Conservation (phyloP, 2,329 filamentous ascomycete genomes). For the Calonectria montana region DNA sequence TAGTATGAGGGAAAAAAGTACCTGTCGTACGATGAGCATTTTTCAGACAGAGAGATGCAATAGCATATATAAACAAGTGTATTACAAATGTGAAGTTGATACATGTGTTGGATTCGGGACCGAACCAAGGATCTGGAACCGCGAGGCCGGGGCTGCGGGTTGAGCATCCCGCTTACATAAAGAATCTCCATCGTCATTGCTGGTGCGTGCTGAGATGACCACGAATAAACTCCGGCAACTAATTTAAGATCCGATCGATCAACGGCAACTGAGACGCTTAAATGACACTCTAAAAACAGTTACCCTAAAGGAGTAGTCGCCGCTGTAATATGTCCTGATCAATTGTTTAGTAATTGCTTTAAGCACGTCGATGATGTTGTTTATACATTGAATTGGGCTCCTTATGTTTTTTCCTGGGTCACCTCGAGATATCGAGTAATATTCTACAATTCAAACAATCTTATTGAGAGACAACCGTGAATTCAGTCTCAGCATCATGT, state of each 20-base stretch:
- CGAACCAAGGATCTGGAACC: not conserved
- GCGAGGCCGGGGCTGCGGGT: not conserved
- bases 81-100: not conserved
- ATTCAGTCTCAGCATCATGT: not conserved
- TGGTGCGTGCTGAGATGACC: not conserved
- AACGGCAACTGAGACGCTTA: not conserved
- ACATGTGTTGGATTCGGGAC: not conserved
- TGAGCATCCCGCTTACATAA: not conserved
- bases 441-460: not conserved
- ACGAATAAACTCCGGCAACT: not conserved
- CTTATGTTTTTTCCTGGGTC: not conserved
- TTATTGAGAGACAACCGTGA: not conserved
- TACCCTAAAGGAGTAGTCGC: not conserved
- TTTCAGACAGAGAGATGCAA: not conserved
- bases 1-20: not conserved
- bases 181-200: not conserved
- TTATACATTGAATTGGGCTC: not conserved
- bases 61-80: not conserved
- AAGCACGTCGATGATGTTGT: not conserved
- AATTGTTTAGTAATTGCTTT: not conserved
- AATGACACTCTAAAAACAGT: not conserved
- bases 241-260: not conserved
- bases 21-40: not conserved
- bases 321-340: not conserved
- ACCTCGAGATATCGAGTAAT: not conserved